These are phyloP conservation scores for Arabis alpina DNA, from an alignment of 345 rosid species.

Conservation along the genomic window DNA sequence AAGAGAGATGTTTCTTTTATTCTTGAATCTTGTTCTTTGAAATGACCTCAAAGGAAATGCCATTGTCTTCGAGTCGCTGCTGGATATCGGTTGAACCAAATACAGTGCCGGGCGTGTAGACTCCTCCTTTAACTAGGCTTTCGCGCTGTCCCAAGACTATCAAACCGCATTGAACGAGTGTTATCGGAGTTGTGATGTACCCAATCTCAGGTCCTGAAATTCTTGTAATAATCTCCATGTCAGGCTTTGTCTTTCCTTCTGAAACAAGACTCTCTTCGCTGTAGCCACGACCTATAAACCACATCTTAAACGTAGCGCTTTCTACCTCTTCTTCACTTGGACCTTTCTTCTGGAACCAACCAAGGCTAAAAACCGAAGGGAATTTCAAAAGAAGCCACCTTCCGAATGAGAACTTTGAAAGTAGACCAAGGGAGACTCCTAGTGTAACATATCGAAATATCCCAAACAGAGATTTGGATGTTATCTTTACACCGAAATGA, in stretches of 20 bases:
- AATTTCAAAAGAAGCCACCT: conserved; percentile 84
- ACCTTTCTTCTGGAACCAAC: conserved; percentile 78
- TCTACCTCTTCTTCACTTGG: conserved; percentile 82
- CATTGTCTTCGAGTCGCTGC: conserved; percentile 68
- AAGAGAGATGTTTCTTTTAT: conserved; percentile 29
- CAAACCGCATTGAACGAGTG: conserved; percentile 71
- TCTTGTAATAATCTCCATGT: conserved; percentile 70
- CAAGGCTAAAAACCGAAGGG: conserved; percentile 85
- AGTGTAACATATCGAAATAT: conserved; percentile 51
- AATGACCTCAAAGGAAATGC: conserved; percentile 73
- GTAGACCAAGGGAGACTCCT: conserved; percentile 65
- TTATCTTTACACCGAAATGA: conserved; percentile 79
- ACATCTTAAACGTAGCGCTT: conserved; percentile 85
- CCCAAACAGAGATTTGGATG: conserved; percentile 64
- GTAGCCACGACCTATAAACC: conserved; percentile 82
- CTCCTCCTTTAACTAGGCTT: conserved; percentile 75
- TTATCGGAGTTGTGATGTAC: conserved; percentile 74
- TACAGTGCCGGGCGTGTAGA: conserved; percentile 74
- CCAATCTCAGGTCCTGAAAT: conserved; percentile 89
- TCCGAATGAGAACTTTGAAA: conserved; percentile 59
- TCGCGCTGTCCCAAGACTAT: conserved; percentile 59
- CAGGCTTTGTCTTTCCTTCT: conserved; percentile 54
- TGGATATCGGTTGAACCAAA: conserved; percentile 81
- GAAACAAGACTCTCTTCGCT: conserved; percentile 56
- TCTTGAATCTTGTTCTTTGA: conserved; percentile 53